Base-by-base conservation (phyloP, 1,284 basidiomycete genomes). In the Pseudozyma thailandica region DNA sequence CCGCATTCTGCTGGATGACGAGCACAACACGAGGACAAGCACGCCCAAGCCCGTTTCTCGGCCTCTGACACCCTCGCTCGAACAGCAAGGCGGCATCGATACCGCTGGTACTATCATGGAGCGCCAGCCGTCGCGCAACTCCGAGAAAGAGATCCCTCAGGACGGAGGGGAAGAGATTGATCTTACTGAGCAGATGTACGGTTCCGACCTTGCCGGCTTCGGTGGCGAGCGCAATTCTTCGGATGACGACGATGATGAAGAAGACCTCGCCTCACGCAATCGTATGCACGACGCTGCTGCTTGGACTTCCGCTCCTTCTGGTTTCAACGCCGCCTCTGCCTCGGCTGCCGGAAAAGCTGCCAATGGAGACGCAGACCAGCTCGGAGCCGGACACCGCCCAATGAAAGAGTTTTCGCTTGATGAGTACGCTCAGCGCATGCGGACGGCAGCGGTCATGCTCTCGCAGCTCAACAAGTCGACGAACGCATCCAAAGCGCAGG, bases 361-460 rank as follows among this genome's bases (percentile, higher is more conserved):
- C 16, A 46, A 45, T 21, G 55, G 42, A n/a, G 18, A 50, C 2
- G 18, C 45, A 2, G 63, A 55, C 26, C 38, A 31, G 5, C 43
- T 59, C 8, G 63, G 56, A 26, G 62, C 62, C 2, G 54, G 66
- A 16, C 50, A 60, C 31, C 44, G 74, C 53, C 64, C 68, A 15
- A 59, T 57, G 60, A 57, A 64, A 10, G 69, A 72, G 45, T 79
- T 81, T 41, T 79, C 79, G 12, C 66, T 98, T 27, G 94, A 98
- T 79, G 95, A 98, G 75, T 98, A 98, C 82, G 95, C 95, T 0
- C 92, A 97, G 78, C 89, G 95, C 41, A 98, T 98, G 95, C 90
- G 93, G 15, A 98, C 94, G 10, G 95, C 95, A 1, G 95, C 96
- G 4, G 90, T 98, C 76, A 98, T 99, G 95, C 89, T 99, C 21